Evolutionary conservation across 2,329 filamentous ascomycete species (phyloP).

Genomic region (Cladobotryum protrusum): DNA sequence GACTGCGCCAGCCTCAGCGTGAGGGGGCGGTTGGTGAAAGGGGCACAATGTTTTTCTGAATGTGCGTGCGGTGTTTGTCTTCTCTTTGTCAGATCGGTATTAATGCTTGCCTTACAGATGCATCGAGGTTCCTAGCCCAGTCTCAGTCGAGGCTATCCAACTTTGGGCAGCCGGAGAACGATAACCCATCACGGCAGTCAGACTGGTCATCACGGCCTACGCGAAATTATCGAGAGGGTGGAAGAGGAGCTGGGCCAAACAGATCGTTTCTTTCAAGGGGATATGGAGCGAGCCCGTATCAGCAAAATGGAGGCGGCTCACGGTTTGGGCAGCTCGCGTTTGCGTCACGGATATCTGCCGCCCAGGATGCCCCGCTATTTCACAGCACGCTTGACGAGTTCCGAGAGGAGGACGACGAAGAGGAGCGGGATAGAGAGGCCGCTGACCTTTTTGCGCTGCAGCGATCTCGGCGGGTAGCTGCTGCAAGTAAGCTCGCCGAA

Average conservation of each 20-base stretch:
- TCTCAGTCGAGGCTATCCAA: conserved; percentile 83
- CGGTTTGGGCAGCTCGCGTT: conserved; percentile 70
- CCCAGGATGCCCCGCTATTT: conserved; percentile 84
- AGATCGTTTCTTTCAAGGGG: conserved; percentile 41
- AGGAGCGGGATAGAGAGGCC: conserved; percentile 82
- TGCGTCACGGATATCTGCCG: conserved; percentile 64
- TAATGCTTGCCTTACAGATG: conserved; percentile 56
- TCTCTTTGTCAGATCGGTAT: conserved; percentile 1
- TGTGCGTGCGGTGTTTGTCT: conserved; percentile 52
- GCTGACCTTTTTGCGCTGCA: conserved; percentile 93
- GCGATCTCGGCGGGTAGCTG: conserved; percentile 81
- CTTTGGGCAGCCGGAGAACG: conserved; percentile 55
- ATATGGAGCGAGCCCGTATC: conserved; percentile 69
- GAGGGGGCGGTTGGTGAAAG: conserved; percentile 29
- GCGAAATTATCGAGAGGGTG: conserved; percentile 26
- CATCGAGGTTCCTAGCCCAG: conserved; percentile 92
- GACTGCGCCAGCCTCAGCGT: conserved; percentile 15
- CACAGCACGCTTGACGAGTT: conserved; percentile 88
- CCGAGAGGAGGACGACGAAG: conserved; percentile 86
- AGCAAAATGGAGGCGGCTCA: conserved; percentile 64
- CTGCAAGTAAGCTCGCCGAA: conserved; percentile 74
- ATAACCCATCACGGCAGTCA: conserved; percentile 22
- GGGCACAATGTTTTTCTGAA: conserved; percentile 59
- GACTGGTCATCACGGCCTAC: conserved; percentile 32
- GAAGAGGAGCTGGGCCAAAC: conserved; percentile 24